Evolutionary conservation across 306 rosid genomes (phyloP), one percentile per base, ranked within the genome.

Genomic region (Betula pendula): DNA sequence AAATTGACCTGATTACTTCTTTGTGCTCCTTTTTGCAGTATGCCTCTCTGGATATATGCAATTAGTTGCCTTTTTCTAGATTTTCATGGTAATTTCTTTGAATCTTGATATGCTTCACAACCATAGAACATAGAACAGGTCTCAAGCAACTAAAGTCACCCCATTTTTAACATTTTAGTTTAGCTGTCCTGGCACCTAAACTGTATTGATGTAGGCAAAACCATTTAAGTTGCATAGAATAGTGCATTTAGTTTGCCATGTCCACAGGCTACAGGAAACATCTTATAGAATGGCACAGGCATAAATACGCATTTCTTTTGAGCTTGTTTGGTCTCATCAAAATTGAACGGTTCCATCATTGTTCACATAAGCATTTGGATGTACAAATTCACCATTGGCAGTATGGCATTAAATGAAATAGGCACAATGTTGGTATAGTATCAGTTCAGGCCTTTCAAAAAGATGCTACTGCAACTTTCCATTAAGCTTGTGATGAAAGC

Each of bases 1-100:
- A 62, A 66, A 53, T 62, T 25, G 38, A 60, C 17, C 43, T 80
- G 52, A 75, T 71, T 7, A n/a, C 77, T 51, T 71, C 50, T 78
- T 65, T 78, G 68, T 44, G 68, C 47, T 69, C 77, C 70, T 71
- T 88, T 88, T 81, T 85, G 74, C 96, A 95, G 98, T 75, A 73
- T 90, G 77, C 88, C 88, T 81, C 97, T 95, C 60, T 92, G 98
- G 97, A 83, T 90, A 75, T 92, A 92, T 76, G 91, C 96, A 81
- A 84, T 92, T 72, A 84, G 90, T 77, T 92, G 98, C 83, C 83
- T 88, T 56, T 84, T 90, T 74, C 91, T 95, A 56, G 88, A 95
- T 77, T 88, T 95, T 82, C 97, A 95, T 45, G 97, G 98, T 92
- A 88, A 83, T 65, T 70, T 69, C 73, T 69, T 35, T 16, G 29